phyloP scores from a whole-genome alignment of 805 yeast genomes.

The Lipomyces sp. region DNA sequence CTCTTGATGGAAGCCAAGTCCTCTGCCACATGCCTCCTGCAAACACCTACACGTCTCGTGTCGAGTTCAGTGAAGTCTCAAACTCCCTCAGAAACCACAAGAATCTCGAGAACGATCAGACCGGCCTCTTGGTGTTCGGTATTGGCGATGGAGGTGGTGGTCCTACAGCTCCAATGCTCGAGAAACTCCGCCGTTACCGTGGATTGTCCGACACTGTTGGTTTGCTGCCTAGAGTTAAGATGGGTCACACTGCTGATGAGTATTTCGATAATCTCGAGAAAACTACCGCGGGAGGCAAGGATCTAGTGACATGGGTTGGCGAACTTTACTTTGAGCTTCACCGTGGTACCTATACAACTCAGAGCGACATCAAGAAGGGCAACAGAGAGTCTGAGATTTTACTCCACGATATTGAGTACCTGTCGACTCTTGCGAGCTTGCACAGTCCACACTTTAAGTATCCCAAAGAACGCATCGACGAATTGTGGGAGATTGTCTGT shows the following conservation, averaged over 20 bases:
- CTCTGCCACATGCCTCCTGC: slow-evolving; percentile 98
- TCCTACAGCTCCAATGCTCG: slow-evolving; percentile 91
- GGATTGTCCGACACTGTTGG: slow-evolving; percentile 84
- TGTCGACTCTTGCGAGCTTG: slow-evolving; percentile 78
- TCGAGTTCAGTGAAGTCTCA: slow-evolving; percentile 89
- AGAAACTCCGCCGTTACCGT: slow-evolving; percentile 87
- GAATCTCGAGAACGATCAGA: slow-evolving; percentile 77
- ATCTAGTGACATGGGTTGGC: slow-evolving; percentile 87
- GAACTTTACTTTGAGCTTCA: slow-evolving; percentile 94
- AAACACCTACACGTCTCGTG: slow-evolving; percentile 91
- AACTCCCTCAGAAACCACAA: slow-evolving; percentile 82
- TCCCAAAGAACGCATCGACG: slow-evolving; percentile 70
- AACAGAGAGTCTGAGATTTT: slow-evolving; percentile 77
- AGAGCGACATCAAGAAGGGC: slow-evolving; percentile 79
- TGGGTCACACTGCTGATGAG: slow-evolving; percentile 79
- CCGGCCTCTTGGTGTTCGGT: slow-evolving; percentile 83
- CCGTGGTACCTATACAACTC: slow-evolving; percentile 96
- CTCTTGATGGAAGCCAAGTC: slow-evolving; percentile 85
- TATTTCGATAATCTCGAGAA: slow-evolving; percentile 71
- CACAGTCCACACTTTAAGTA: slow-evolving; percentile 61
- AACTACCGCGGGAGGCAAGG: slow-evolving; percentile 65
- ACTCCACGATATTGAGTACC: slow-evolving; percentile 82
- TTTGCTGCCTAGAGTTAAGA: slow-evolving; percentile 75
- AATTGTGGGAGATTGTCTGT: slow-evolving; percentile 85
- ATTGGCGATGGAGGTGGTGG: slow-evolving; percentile 99